Evolutionary conservation across 345 rosid genomes (phyloP).

Genomic region (Camelina neglecta): DNA sequence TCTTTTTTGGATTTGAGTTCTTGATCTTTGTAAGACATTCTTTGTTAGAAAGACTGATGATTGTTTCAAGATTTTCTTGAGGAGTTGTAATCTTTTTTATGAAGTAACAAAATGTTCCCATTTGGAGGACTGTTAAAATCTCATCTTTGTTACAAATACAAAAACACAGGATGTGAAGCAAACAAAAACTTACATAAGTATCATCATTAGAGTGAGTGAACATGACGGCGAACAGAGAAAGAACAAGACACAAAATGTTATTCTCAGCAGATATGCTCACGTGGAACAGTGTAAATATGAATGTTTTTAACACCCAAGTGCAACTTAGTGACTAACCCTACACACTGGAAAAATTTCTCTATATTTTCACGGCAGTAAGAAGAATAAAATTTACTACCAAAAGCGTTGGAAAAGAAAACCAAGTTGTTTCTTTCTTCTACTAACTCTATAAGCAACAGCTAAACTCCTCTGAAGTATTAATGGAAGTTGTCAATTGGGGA

Average conservation of each 20-base stretch:
- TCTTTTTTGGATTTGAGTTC: slow-evolving; percentile 24
- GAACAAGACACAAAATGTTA: neutral
- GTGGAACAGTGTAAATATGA: slow-evolving; percentile 14
- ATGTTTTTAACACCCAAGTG: slow-evolving; percentile 8
- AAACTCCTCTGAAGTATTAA: slow-evolving; percentile 5
- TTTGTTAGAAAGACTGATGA: slow-evolving; percentile 9
- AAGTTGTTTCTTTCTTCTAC: slow-evolving; percentile 27
- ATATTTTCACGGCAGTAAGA: slow-evolving; percentile 46
- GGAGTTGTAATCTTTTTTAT: neutral
- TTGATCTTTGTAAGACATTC: neutral
- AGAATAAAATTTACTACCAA: slow-evolving; percentile 56
- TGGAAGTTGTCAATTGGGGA: slow-evolving; percentile 27
- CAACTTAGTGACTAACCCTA: slow-evolving; percentile 41
- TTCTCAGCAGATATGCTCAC: slow-evolving; percentile 13
- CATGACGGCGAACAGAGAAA: neutral
- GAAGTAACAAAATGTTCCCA: neutral
- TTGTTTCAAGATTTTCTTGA: neutral
- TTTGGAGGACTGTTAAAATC: neutral
- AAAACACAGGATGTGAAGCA: neutral
- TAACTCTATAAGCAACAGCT: slow-evolving; percentile 30
- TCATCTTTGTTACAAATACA: neutral
- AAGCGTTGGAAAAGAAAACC: slow-evolving; percentile 12
- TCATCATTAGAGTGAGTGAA: neutral
- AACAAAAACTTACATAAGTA: neutral
- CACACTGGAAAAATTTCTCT: slow-evolving; percentile 42